Evolutionary conservation across 2,329 filamentous ascomycete genomes (phyloP).

Genomic region (Hymenoscyphus fraxineus): DNA sequence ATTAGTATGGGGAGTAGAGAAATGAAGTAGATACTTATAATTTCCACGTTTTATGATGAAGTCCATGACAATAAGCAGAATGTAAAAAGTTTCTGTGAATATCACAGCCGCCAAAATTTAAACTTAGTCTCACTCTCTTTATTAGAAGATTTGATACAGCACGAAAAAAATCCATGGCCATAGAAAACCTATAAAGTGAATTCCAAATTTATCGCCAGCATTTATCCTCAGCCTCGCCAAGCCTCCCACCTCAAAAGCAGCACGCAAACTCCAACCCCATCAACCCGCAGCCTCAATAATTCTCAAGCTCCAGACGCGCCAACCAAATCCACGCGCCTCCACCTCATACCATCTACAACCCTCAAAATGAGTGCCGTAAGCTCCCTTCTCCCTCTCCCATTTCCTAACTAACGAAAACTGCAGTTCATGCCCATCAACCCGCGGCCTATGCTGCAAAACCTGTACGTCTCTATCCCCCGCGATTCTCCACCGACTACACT

Average conservation of each 20-base stretch:
- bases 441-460: constrained; percentile 89
- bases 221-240: not conserved
- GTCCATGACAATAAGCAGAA: not conserved
- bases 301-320: constrained; percentile 15
- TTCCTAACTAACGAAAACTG: constrained; percentile 23
- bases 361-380: constrained; percentile 27
- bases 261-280: constrained; percentile 18
- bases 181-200: too few species aligned
- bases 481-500: constrained; percentile 3
- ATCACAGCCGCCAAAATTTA: too few species aligned
- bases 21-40: not conserved
- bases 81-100: too few species aligned
- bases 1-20: not conserved
- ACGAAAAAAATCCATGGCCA: too few species aligned
- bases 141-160: too few species aligned
- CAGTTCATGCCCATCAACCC: constrained; percentile 93
- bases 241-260: constrained; percentile 16
- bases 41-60: not conserved
- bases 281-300: constrained; percentile 20
- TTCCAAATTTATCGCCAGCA: too few species aligned
- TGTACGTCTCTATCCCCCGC: constrained; percentile 53
- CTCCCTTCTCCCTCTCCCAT: not conserved
- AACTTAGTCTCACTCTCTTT: too few species aligned
- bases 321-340: constrained; percentile 20
- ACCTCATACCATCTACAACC: constrained; percentile 13